A percentile compares a stretch with the other conserved stretches of the same genome.
Conservation (phyloP, 768 basidiomycete genomes). For the Amanita rimosa region DNA sequence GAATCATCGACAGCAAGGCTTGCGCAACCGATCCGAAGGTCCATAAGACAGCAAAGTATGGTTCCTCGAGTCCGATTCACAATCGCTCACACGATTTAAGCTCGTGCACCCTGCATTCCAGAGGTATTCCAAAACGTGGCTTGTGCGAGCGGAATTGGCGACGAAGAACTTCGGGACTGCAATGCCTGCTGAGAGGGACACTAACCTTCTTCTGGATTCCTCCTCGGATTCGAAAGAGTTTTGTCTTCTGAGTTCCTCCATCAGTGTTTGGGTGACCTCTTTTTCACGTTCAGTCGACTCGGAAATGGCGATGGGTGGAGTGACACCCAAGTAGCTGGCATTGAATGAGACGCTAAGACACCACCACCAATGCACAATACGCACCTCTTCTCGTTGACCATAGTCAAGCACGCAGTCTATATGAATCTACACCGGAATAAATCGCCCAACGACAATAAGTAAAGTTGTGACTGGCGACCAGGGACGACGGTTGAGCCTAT, state of each 20-base stretch:
- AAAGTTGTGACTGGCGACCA: not conserved
- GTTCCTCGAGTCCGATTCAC: not conserved
- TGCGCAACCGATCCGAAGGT: not conserved
- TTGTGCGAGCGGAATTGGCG: not conserved
- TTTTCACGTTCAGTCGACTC: conserved; percentile 73
- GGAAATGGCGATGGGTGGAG: conserved; percentile 69
- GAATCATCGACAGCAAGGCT: not conserved
- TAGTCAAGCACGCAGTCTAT: not conserved
- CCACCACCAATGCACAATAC: not conserved
- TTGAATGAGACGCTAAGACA: conserved; percentile 8
- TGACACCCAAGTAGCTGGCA: conserved; percentile 68
- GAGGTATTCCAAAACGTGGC: not conserved
- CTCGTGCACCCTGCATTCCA: not conserved
- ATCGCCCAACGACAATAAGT: not conserved
- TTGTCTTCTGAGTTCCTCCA: conserved; percentile 82
- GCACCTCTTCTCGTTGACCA: conserved; percentile 7
- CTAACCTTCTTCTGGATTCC: conserved; percentile 82
- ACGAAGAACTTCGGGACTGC: not conserved
- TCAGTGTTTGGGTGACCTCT: conserved; percentile 73
- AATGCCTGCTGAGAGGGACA: conserved; percentile 4
- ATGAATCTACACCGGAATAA: not conserved
- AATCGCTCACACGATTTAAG: not conserved
- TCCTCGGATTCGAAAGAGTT: conserved; percentile 86
- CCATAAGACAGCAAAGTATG: not conserved
- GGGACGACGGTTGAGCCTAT: not conserved